phyloP scores from a whole-genome alignment of 345 rosid species.

The Citrus cavaleriei region DNA sequence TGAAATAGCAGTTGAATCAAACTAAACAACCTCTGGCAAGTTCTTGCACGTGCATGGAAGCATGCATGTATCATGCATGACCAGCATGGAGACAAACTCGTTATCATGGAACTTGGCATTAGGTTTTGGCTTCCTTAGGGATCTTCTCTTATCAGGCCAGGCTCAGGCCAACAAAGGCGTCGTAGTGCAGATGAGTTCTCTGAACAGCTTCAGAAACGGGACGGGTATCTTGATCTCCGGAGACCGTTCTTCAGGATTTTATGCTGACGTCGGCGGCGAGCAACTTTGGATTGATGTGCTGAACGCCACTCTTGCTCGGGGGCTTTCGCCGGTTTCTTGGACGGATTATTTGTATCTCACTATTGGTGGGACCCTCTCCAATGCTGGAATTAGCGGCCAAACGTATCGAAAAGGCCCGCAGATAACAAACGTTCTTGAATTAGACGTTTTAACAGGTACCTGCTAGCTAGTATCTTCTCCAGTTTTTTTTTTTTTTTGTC shows the following conservation, averaged over 20 bases:
- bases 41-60: no score
- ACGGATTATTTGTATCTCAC: constrained; percentile 48
- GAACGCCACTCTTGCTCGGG: constrained; percentile 15
- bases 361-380: constrained; percentile 55
- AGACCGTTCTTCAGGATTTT: constrained; percentile 2
- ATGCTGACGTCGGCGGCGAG: constrained; percentile 46
- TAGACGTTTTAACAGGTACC: constrained; percentile 53
- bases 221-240: neutral
- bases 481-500: no score
- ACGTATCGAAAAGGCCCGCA: constrained; percentile 46
- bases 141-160: no score
- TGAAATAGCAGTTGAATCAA: no score
- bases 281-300: constrained; percentile 48
- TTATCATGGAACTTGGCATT: no score
- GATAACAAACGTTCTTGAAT: constrained; percentile 47
- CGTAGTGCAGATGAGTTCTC: constrained; percentile 36
- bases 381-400: constrained; percentile 56
- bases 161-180: constrained; percentile 41
- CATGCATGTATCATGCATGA: no score
- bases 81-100: no score
- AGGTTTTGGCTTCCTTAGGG: no score
- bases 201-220: constrained; percentile 8
- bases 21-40: no score
- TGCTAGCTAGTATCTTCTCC: no score
- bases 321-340: constrained; percentile 8